Evolutionary conservation across 257 asterid genomes (phyloP), one percentile per base, ranked within the genome.

Genomic region (Solanum chilense): DNA sequence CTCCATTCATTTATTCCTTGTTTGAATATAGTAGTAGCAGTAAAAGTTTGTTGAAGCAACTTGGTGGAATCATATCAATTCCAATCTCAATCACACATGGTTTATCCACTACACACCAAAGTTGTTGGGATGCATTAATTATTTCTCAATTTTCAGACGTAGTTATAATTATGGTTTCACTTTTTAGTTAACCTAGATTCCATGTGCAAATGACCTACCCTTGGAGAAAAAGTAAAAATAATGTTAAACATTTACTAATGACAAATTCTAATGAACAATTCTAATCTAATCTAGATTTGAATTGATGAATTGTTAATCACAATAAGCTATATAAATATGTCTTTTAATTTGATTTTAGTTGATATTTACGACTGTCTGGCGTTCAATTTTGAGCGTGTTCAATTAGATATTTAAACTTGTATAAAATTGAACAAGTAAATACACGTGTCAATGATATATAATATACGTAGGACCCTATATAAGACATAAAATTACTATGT

Each of bases 11-110:
- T 47, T 9, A 80, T 45, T 80, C 6, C 27, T 45, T 80, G 66
- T 47, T 47, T 80, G 84, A 80, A 80, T 45, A 27, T 47, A 80
- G 84, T 27, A 80, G 84, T 45, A 80, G 84, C 16, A 80, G 68
- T 16, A 9, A 49, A 47, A 80, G 85, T 47, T 47, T 27, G 85
- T 47, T 80, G 68, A 80, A 47, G 68, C 68, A 80, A 80, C 27
- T 80, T 80, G 68, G 85, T 80, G 85, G 84, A 27, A 80, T 78
- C 60, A 9, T 45, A 78, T 78, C 27, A 45, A 78, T 45, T 7
- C 9, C 84, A n/a, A 44, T 25, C 23, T 44, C 84, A 80, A 16
- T 80, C 42, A 12, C 84, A 47, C 84, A 80, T 80, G 66, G 42
- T 78, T 45, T 45, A 45, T 78, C 84, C 84, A 49, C 60, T 25